A percentile compares a stretch with the other conserved stretches of the same genome.
phyloP scores from a whole-genome alignment of 768 basidiomycete genomes.

The Exsudoporus frostii region DNA sequence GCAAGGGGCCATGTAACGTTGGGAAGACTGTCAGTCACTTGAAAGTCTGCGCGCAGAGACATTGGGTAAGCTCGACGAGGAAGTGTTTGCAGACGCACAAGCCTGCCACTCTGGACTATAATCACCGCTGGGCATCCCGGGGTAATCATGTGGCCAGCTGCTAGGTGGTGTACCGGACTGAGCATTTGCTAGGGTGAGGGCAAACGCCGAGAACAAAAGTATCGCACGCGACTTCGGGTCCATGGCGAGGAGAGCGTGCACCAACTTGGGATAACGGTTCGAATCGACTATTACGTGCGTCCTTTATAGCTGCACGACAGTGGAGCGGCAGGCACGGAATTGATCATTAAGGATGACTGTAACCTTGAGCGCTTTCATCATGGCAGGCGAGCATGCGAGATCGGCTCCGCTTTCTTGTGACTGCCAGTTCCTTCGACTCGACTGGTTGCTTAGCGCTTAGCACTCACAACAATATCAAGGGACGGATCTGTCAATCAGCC shows the following conservation, averaged over 20 bases:
- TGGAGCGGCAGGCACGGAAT: neutral
- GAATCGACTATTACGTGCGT: neutral
- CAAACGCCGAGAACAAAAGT: neutral
- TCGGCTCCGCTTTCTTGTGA: too few species aligned
- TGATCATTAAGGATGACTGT: too few species aligned
- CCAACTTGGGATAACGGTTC: too few species aligned
- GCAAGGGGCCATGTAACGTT: constrained; percentile 55
- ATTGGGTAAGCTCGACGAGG: neutral
- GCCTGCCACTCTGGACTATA: constrained; percentile 60
- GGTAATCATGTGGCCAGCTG: constrained; percentile 40
- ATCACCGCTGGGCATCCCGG: constrained; percentile 42
- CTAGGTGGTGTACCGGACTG: constrained; percentile 28
- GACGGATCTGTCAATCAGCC: too few species aligned
- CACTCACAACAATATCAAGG: too few species aligned
- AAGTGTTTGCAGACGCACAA: constrained; percentile 39
- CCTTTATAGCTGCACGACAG: constrained; percentile 9
- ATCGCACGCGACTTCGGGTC: constrained; percentile 11
- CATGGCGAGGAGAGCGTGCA: constrained; percentile 17
- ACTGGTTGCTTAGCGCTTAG: too few species aligned
- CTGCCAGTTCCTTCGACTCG: too few species aligned
- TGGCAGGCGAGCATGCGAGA: too few species aligned
- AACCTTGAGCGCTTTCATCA: neutral
- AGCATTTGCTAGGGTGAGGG: constrained; percentile 14
- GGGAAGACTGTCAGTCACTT: constrained; percentile 53
- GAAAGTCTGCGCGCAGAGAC: constrained; percentile 45